These are phyloP conservation scores for Fusarium ambrosium DNA, from an alignment of 2,329 filamentous ascomycete genomes.

Conservation along the genomic window DNA sequence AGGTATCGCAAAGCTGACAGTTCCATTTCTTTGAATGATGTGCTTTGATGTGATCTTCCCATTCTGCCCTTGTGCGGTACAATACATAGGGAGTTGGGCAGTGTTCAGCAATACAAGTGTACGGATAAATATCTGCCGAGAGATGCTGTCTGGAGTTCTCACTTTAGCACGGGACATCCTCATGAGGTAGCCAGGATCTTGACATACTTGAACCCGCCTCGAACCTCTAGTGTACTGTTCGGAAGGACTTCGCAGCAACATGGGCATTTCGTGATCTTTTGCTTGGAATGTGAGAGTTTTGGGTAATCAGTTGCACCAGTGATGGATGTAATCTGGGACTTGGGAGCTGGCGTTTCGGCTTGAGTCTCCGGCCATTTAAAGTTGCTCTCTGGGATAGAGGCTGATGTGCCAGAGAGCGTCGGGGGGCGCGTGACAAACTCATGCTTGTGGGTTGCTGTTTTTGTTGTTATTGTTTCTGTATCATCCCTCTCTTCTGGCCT, in stretches of 20 bases:
- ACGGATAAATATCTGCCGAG: neutral
- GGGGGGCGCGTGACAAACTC: too few relatives aligned
- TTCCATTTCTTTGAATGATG: neutral
- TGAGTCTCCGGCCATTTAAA: neutral
- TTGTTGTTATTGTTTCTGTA: too few relatives aligned
- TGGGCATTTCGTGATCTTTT: neutral
- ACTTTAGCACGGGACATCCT: neutral
- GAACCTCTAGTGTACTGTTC: neutral
- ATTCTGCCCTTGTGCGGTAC: neutral
- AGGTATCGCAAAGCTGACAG: neutral
- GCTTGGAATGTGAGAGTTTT: neutral
- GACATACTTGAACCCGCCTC: neutral
- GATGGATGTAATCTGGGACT: neutral
- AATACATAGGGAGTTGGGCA: neutral
- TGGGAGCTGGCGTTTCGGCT: neutral
- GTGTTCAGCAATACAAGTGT: neutral
- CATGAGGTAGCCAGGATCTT: neutral
- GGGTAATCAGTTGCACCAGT: neutral
- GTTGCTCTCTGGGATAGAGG: neutral
- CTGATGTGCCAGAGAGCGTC: neutral
- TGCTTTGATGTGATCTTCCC: neutral
- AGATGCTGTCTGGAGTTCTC: neutral
- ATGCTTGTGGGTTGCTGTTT: too few relatives aligned
- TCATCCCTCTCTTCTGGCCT: too few relatives aligned
- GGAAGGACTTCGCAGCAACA: neutral